Base-by-base conservation (phyloP, 306 rosid species). In the Fragaria iinumae region DNA sequence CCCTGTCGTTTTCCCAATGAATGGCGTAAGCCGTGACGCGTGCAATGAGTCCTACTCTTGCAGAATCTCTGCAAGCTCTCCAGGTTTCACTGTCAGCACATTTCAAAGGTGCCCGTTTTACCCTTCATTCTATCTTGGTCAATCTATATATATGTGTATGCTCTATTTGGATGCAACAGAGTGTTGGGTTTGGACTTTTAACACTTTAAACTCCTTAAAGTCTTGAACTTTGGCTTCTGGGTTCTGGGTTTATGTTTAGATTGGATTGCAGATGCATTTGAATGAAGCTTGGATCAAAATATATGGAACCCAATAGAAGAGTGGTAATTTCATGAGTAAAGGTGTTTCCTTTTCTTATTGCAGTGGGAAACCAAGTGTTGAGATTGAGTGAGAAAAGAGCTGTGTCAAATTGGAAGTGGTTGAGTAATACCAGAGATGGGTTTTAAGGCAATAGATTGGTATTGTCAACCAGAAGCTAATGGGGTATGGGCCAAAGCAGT, bases 371-470 rank as follows among this genome's bases (percentile, higher is more conserved):
- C 10, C 2, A 9, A 64, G 63, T 18, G 23, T 32, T 16, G 41
- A 1, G 56, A 66, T 11, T 49, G 60, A 76, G 14, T 10, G n/a
- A 7, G 41, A 71, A 18, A 4, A 36, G 23, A 36, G 18, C n/a
- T 56, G 20, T 71, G 38, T 14, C 20, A 68, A 6, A 36, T 29
- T 23, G 64, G 43, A 79, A 29, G 81, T 41, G 70, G 27, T 9
- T 7, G 6, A 38, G 36, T 32, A 44, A 79, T 80, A 76, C 29
- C 62, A 73, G 68, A 76, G 41, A 93, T 91, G 97, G 87, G 76
- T 60, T 83, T 87, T 57, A 81, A 90, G 44, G 85, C 90, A 39
- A 80, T 93, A 44, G 80, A 65, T 71, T 93, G 98, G 96, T 93
- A 88, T 63, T 93, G 98, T 83, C 82, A 81, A 65, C 97, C 98